Percentiles rank a stretch among this genome's conserved stretches.
Evolutionary conservation across 495 filamentous ascomycete species (phyloP).

Genomic region (Viridothelium virens): DNA sequence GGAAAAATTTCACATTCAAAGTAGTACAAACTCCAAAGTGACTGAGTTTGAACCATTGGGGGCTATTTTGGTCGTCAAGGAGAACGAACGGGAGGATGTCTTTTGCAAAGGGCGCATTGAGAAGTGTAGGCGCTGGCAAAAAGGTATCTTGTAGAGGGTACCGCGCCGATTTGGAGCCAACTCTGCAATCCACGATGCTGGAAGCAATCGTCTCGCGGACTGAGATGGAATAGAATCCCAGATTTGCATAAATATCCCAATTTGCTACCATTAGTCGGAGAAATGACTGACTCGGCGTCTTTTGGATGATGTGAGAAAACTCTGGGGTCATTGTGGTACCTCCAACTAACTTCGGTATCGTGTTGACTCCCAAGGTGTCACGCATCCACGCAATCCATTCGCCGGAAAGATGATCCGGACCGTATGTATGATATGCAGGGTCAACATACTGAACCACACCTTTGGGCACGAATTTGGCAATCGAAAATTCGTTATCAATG

Average conservation of each 20-base stretch:
- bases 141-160: slow-evolving; percentile 3
- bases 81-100: slow-evolving; percentile 10
- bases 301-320: neutral
- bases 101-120: slow-evolving; percentile 1
- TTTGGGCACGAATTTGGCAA: neutral
- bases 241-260: no score
- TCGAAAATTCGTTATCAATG: neutral
- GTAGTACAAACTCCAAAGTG: neutral
- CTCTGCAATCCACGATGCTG: slow-evolving; percentile 1
- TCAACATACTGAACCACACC: neutral
- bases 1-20: neutral
- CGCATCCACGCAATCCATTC: neutral
- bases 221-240: no score
- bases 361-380: neutral
- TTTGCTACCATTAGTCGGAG: no score
- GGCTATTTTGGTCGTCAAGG: slow-evolving; percentile 1
- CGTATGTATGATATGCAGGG: neutral
- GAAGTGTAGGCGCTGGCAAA: neutral
- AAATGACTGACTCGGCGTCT: neutral
- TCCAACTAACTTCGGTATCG: neutral
- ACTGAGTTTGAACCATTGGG: slow-evolving; percentile 11
- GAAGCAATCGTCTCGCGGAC: neutral
- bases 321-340: neutral
- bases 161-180: neutral
- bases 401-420: neutral